Conservation (phyloP, 1,284 basidiomycete genomes). For the Takashimella koratensis region DNA sequence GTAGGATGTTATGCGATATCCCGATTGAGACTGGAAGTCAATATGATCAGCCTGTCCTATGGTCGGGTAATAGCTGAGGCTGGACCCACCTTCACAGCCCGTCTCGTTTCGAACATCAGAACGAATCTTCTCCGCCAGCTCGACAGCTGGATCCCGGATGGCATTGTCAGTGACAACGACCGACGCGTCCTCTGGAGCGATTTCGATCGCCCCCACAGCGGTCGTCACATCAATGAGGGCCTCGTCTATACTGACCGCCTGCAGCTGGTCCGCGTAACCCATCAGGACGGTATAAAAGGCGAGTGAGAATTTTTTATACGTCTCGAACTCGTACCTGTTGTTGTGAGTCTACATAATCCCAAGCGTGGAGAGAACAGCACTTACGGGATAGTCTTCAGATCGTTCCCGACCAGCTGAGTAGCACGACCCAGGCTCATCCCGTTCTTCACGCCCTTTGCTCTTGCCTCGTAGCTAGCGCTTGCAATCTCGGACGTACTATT, state of each 20-base stretch:
- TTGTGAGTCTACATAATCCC: background rate
- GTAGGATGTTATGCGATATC: slow-evolving; percentile 83
- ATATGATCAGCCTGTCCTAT: slow-evolving; percentile 2
- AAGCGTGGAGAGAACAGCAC: slow-evolving; percentile 41
- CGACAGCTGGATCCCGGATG: slow-evolving; percentile 56
- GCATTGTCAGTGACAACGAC: slow-evolving; percentile 1
- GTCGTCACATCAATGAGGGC: slow-evolving; percentile 84
- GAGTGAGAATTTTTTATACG: slow-evolving; percentile 75
- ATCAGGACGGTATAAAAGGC: slow-evolving; percentile 91
- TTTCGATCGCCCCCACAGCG: slow-evolving; percentile 52
- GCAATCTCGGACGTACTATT: slow-evolving; percentile 91
- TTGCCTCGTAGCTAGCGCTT: slow-evolving; percentile 89
- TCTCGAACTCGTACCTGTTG: slow-evolving; percentile 53
- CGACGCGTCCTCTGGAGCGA: slow-evolving; percentile 41
- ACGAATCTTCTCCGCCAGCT: slow-evolving; percentile 76
- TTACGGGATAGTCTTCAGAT: slow-evolving; percentile 76
- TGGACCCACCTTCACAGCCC: slow-evolving; percentile 72
- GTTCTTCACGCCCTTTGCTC: slow-evolving; percentile 80
- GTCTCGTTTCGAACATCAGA: slow-evolving; percentile 70
- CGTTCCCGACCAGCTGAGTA: slow-evolving; percentile 62
- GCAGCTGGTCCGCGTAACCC: slow-evolving; percentile 80
- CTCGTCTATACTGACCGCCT: slow-evolving; percentile 95
- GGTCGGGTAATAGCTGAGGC: too few species aligned
- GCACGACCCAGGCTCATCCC: slow-evolving; percentile 94
- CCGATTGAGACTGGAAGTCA: slow-evolving; percentile 79